Evolutionary conservation across 345 rosid species (phyloP).

Genomic region (Rhodamnia rubescens): DNA sequence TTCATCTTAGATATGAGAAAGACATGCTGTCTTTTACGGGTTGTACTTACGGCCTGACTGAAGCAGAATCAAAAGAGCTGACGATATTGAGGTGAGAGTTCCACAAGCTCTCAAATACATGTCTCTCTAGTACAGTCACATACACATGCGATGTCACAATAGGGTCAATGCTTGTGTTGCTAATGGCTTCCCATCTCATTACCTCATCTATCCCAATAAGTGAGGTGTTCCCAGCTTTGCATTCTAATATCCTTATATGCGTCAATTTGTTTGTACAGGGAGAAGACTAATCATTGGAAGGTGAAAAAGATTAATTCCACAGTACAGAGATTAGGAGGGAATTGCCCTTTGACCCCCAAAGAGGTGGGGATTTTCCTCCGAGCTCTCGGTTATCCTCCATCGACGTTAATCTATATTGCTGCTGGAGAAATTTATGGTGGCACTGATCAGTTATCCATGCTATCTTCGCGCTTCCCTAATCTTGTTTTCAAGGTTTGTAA

Average conservation of each 20-base stretch:
- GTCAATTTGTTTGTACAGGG: constrained; percentile 28
- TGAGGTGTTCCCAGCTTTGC: background rate
- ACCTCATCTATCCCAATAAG: background rate
- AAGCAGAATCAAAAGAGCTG: constrained; percentile 78
- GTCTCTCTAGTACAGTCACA: background rate
- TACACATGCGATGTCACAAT: background rate
- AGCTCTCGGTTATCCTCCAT: constrained; percentile 75
- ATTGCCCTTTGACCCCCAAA: constrained; percentile 87
- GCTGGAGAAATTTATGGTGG: constrained; percentile 95
- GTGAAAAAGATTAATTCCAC: constrained; percentile 82
- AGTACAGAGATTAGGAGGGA: constrained; percentile 68
- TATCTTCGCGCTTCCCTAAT: constrained; percentile 62
- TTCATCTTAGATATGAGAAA: constrained; percentile 92
- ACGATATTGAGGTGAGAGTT: constrained; percentile 58
- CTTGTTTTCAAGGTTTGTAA: constrained; percentile 62
- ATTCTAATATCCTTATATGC: background rate
- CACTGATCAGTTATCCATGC: constrained; percentile 49
- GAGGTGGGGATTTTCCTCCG: constrained; percentile 81
- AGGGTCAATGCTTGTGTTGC: background rate
- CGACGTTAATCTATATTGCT: constrained; percentile 70
- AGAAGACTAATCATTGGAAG: constrained; percentile 86
- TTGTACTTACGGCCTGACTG: constrained; percentile 73
- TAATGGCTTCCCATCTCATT: background rate
- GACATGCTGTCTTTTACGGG: constrained; percentile 97
- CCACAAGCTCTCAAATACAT: background rate